These are phyloP conservation scores for Benincasa hispida DNA, from an alignment of 306 rosid genomes.

Conservation along the genomic window DNA sequence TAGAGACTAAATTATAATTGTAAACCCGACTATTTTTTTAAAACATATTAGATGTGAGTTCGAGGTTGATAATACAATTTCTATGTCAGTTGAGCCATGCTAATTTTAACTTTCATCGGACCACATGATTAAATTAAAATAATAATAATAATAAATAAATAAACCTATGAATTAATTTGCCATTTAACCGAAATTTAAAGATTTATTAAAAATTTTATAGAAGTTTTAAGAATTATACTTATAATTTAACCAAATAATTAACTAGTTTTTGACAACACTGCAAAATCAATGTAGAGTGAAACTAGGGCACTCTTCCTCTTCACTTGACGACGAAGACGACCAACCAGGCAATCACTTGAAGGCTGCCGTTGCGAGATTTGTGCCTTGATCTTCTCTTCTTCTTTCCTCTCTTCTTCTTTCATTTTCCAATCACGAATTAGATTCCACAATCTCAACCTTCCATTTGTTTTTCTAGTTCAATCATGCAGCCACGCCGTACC, in stretches of 20 bases:
- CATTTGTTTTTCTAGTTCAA: not conserved
- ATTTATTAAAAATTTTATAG: too few species aligned
- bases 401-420: not conserved
- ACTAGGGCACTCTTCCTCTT: not conserved
- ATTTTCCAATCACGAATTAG: not conserved
- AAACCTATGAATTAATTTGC: too few species aligned
- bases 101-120: too few species aligned
- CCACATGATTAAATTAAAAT: too few species aligned
- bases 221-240: too few species aligned
- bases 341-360: not conserved
- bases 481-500: not conserved
- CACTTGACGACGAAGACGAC: slow-evolving; percentile 1
- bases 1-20: too few species aligned
- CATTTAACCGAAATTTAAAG: too few species aligned
- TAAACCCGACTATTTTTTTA: too few species aligned
- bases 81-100: too few species aligned
- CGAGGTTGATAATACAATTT: too few species aligned
- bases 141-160: too few species aligned
- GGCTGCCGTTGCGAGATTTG: slow-evolving; percentile 4
- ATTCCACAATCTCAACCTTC: not conserved
- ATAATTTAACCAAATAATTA: not conserved
- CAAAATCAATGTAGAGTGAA: not conserved
- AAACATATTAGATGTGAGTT: too few species aligned
- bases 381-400: not conserved
- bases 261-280: not conserved